Conservation (phyloP, 768 basidiomycete genomes). For the Lentinus tigrinus region DNA sequence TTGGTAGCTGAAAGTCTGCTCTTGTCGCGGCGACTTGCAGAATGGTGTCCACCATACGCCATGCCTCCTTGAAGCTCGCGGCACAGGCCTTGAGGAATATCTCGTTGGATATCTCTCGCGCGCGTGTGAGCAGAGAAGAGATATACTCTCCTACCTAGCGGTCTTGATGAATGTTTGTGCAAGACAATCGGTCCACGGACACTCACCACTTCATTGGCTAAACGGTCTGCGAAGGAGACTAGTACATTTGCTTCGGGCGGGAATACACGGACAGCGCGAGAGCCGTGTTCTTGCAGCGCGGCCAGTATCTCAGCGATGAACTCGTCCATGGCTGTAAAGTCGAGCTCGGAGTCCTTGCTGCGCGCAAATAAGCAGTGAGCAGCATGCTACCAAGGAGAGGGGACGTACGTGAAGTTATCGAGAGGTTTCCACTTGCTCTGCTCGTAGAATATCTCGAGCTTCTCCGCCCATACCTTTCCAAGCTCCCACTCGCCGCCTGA, state of each 20-base stretch:
- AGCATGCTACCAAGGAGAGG: neutral
- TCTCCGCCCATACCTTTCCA: conserved; percentile 94
- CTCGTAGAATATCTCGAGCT: conserved; percentile 91
- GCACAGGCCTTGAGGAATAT: conserved; percentile 83
- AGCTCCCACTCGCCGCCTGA: conserved; percentile 77
- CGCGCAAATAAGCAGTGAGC: neutral
- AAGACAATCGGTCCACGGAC: neutral
- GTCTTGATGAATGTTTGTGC: neutral
- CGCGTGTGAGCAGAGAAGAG: conserved; percentile 68
- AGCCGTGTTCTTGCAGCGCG: conserved; percentile 71
- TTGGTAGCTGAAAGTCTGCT: conserved; percentile 40
- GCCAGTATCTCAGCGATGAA: conserved; percentile 74
- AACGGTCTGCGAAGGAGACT: conserved; percentile 76
- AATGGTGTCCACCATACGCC: conserved; percentile 80
- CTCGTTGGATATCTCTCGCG: conserved; percentile 70
- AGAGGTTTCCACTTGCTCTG: conserved; percentile 75
- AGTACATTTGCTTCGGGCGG: conserved; percentile 78
- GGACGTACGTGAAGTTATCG: conserved; percentile 74
- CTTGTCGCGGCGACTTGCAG: conserved; percentile 52
- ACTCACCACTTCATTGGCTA: conserved; percentile 81
- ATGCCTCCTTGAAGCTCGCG: conserved; percentile 86
- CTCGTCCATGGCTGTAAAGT: conserved; percentile 91
- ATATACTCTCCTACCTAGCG: conserved; percentile 84
- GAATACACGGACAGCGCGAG: conserved; percentile 82
- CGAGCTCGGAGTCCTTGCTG: conserved; percentile 56